These are phyloP conservation scores for Striga hermonthica DNA, from an alignment of 305 asterid genomes.

Conservation along the genomic window DNA sequence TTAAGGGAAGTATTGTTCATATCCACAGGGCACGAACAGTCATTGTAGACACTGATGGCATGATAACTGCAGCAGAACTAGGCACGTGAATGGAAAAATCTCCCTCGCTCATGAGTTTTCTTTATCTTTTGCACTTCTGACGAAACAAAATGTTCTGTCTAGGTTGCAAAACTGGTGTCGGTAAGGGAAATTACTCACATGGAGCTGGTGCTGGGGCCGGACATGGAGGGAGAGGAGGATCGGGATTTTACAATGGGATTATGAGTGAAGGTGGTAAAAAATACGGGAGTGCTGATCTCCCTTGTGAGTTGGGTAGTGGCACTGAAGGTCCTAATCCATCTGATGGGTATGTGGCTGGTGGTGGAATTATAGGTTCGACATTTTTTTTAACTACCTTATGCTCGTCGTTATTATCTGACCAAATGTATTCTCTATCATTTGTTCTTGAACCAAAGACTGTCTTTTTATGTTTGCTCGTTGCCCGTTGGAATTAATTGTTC, in stretches of 20 bases:
- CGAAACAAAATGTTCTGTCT: constrained; percentile 35
- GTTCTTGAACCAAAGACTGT: no score
- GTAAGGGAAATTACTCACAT: constrained; percentile 86
- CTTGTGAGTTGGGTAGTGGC: constrained; percentile 97
- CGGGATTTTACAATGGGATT: constrained; percentile 72
- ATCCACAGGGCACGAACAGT: constrained; percentile 90
- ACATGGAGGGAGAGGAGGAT: constrained; percentile 96
- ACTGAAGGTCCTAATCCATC: constrained; percentile 66
- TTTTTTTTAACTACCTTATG: constrained; percentile 20
- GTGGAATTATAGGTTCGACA: constrained; percentile 83
- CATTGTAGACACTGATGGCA: constrained; percentile 70
- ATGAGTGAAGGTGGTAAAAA: constrained; percentile 76
- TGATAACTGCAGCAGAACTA: constrained; percentile 85
- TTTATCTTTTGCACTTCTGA: constrained; percentile 30
- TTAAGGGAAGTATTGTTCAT: constrained; percentile 89
- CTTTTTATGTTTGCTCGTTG: no score
- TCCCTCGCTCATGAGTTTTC: constrained; percentile 9
- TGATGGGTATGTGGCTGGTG: constrained; percentile 79
- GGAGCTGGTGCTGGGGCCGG: constrained; percentile 99
- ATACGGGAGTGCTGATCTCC: constrained; percentile 91
- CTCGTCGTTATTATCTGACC: no score
- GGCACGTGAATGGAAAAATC: constrained; percentile 40
- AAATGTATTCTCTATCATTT: no score
- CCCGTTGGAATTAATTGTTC: no score
- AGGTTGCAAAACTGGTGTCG: constrained; percentile 93